phyloP scores from a whole-genome alignment of 805 yeast species.

The Ogataea siamensis region DNA sequence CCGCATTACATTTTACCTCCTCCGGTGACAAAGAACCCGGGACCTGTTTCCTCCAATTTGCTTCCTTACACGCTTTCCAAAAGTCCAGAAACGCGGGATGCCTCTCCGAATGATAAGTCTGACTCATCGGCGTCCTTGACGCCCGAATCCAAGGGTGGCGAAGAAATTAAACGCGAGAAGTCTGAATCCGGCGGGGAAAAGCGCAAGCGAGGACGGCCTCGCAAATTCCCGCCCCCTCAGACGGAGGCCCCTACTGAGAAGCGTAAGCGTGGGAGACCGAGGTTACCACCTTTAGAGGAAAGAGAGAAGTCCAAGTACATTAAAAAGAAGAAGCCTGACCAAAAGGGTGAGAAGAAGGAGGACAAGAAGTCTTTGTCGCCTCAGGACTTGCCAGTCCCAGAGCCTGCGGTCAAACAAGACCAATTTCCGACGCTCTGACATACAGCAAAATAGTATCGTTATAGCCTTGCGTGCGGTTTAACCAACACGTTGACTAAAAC shows the following conservation, averaged over 20 bases:
- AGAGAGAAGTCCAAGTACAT: conserved; percentile 27
- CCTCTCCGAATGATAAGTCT: background rate
- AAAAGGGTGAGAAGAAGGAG: conserved; percentile 5
- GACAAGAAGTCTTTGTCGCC: background rate
- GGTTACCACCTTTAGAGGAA: conserved; percentile 28
- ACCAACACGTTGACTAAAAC: conserved; percentile 44
- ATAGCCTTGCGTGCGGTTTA: conserved; percentile 10
- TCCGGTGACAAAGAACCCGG: conserved; percentile 15
- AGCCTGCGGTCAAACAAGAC: background rate
- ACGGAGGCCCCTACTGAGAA: conserved; percentile 14
- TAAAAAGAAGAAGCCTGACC: conserved; percentile 19
- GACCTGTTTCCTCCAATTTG: conserved; percentile 6
- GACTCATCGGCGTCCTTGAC: background rate
- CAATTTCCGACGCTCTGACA: background rate
- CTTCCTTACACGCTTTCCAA: conserved; percentile 6
- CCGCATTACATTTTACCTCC: conserved; percentile 19
- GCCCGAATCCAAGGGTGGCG: background rate
- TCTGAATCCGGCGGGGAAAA: conserved; percentile 13
- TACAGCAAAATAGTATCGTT: background rate
- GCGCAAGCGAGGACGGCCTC: conserved; percentile 28
- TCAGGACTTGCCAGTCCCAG: background rate
- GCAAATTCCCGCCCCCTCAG: conserved; percentile 18
- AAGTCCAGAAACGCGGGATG: background rate
- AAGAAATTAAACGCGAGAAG: conserved; percentile 9
- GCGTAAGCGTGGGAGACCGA: conserved; percentile 32